Conservation (phyloP, 2,329 filamentous ascomycete species). For the Pseudogymnoascus sp. region DNA sequence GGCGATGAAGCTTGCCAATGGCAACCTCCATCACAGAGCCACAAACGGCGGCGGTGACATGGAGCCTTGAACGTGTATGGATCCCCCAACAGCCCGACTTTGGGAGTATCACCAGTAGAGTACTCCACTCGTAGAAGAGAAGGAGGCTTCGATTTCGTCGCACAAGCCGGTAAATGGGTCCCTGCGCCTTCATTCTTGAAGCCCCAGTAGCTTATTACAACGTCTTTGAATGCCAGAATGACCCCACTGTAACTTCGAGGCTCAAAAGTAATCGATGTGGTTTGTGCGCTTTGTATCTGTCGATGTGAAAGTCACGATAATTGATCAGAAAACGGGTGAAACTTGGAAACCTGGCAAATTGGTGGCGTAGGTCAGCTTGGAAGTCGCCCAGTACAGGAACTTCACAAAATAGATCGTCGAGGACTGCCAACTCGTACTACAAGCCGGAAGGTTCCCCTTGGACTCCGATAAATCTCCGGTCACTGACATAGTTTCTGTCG, state of each 20-base stretch:
- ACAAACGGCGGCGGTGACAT: conserved; percentile 1
- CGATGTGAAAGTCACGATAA: neutral
- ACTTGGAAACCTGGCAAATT: neutral
- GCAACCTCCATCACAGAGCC: neutral
- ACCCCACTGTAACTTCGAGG: conserved; percentile 1
- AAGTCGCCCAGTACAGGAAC: neutral
- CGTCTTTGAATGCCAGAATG: neutral
- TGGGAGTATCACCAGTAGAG: conserved; percentile 6
- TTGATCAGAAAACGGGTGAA: neutral
- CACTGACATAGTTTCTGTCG: neutral
- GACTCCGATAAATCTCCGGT: neutral
- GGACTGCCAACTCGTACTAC: neutral
- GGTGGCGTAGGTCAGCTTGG: conserved; percentile 1
- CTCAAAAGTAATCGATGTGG: neutral
- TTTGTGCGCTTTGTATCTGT: neutral
- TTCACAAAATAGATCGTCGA: neutral
- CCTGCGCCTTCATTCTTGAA: conserved; percentile 5
- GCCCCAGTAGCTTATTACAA: conserved; percentile 8
- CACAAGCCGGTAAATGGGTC: conserved; percentile 8
- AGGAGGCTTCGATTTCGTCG: conserved; percentile 4
- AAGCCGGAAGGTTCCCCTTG: neutral
- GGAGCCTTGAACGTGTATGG: conserved; percentile 4
- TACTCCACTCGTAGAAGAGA: conserved; percentile 2
- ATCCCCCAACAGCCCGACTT: neutral
- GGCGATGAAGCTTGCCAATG: conserved; percentile 7